Evolutionary conservation across 2,329 filamentous ascomycete genomes (phyloP).

Genomic region (Daldinia eschscholtzii): DNA sequence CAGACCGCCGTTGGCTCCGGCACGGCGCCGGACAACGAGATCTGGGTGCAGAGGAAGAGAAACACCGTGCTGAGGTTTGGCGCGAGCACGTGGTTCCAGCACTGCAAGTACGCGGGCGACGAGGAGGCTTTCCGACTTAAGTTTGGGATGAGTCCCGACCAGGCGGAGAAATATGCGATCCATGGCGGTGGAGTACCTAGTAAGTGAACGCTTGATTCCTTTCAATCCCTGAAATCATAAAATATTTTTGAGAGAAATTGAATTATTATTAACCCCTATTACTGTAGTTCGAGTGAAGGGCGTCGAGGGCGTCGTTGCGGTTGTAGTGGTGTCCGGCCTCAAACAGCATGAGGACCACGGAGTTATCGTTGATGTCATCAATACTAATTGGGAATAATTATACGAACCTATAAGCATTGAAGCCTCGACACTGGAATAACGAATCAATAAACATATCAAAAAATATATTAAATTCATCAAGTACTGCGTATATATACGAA

Average conservation of each 20-base stretch:
- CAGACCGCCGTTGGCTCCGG: slow-evolving; percentile 76
- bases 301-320: slow-evolving; percentile 80
- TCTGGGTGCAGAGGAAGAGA: slow-evolving; percentile 78
- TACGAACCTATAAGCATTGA: too few species aligned
- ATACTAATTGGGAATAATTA: slow-evolving; percentile 60
- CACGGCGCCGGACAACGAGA: slow-evolving; percentile 77
- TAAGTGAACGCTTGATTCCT: slow-evolving; percentile 16
- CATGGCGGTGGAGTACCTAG: slow-evolving; percentile 80
- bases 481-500: too few species aligned
- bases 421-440: too few species aligned
- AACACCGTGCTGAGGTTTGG: slow-evolving; percentile 80
- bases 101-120: slow-evolving; percentile 74
- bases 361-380: slow-evolving; percentile 77
- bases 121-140: slow-evolving; percentile 74
- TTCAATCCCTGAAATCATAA: not conserved
- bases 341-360: slow-evolving; percentile 83
- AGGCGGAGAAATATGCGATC: slow-evolving; percentile 75
- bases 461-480: not conserved
- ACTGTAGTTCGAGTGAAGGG: slow-evolving; percentile 71
- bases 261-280: not conserved
- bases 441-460: not conserved
- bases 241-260: not conserved
- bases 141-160: slow-evolving; percentile 70
- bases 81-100: slow-evolving; percentile 77
- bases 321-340: slow-evolving; percentile 81